These are phyloP conservation scores for Citrus australasica DNA, from an alignment of 345 rosid genomes.

Conservation along the genomic window DNA sequence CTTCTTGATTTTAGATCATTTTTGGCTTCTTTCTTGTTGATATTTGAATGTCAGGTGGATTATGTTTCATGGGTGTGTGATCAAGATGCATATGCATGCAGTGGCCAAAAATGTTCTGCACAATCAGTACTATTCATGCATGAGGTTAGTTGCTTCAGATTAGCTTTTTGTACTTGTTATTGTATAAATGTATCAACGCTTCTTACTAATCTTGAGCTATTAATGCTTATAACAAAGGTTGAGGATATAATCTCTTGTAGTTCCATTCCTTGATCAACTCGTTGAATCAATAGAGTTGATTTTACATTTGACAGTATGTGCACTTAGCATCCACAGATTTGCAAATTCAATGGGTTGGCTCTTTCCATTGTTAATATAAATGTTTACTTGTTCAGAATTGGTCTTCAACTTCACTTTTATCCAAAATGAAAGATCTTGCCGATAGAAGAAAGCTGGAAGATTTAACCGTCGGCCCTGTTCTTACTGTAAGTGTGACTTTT, in stretches of 20 bases:
- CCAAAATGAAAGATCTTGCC: slow-evolving; percentile 75
- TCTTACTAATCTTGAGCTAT: neutral
- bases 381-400: slow-evolving; percentile 55
- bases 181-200: neutral
- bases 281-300: neutral
- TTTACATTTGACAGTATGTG: neutral
- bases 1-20: neutral
- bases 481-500: slow-evolving; percentile 61
- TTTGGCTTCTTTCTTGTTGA: slow-evolving; percentile 6
- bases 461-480: slow-evolving; percentile 89
- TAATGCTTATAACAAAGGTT: neutral
- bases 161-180: neutral
- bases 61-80: slow-evolving; percentile 97
- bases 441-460: slow-evolving; percentile 89
- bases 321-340: neutral
- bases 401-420: slow-evolving; percentile 57
- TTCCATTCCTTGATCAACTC: neutral
- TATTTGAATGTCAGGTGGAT: slow-evolving; percentile 59
- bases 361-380: neutral
- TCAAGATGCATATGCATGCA: slow-evolving; percentile 98
- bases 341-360: neutral
- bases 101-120: slow-evolving; percentile 98
- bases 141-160: slow-evolving; percentile 53
- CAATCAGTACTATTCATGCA: slow-evolving; percentile 94
- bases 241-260: neutral